A percentile compares a stretch with the other conserved stretches of the same genome.
These are phyloP conservation scores for Nicotiana sylvestris DNA, from an alignment of 257 asterid species.

Conservation along the genomic window DNA sequence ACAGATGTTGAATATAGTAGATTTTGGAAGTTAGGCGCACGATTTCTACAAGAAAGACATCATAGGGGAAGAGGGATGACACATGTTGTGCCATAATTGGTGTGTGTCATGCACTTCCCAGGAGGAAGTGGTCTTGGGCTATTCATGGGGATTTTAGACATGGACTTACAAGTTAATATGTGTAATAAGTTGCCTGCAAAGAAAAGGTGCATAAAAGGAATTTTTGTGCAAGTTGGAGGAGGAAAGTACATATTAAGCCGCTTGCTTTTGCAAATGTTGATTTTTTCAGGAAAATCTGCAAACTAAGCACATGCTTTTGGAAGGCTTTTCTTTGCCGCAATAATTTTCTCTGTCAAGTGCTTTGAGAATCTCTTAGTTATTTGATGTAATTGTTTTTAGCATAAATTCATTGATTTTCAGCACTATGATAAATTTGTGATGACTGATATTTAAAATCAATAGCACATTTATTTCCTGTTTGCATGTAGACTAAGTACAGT, in stretches of 20 bases:
- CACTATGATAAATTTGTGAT: neutral
- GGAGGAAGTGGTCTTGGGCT: no score
- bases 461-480: neutral
- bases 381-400: neutral
- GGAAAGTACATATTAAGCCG: neutral
- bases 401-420: slow-evolving; percentile 1
- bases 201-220: neutral
- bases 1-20: neutral
- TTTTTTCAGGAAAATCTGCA: neutral
- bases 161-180: neutral
- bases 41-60: neutral
- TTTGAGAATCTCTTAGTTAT: slow-evolving; percentile 1
- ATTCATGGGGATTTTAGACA: neutral
- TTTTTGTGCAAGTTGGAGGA: neutral
- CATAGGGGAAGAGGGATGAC: neutral
- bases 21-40: neutral
- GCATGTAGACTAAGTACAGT: neutral
- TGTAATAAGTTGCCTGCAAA: neutral
- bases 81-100: no score
- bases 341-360: neutral
- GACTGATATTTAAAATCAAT: neutral
- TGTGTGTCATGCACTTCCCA: no score
- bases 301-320: neutral
- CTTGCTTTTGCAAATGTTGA: slow-evolving; percentile 5
- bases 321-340: neutral